These are phyloP conservation scores for Aspergillus nomiae DNA, from an alignment of 2,329 filamentous ascomycete species.

Conservation along the genomic window DNA sequence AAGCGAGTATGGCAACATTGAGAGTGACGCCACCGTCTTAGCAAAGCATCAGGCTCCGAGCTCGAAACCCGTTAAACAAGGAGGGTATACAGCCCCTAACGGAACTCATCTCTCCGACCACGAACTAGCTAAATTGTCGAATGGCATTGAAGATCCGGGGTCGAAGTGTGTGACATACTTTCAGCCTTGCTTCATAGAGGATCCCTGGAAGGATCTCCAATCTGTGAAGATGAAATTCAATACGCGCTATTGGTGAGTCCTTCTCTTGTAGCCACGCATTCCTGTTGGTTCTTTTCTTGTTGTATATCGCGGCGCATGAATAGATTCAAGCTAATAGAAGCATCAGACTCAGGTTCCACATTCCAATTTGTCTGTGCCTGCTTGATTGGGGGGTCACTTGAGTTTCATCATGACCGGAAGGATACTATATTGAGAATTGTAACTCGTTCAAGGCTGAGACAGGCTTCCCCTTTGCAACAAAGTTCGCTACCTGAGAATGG, in stretches of 20 bases:
- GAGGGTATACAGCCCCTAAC: constrained; percentile 26
- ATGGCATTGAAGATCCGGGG: constrained; percentile 16
- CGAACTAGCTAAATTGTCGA: constrained; percentile 18
- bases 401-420: neutral
- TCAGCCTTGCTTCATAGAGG: constrained; percentile 20
- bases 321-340: neutral
- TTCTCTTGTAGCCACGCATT: neutral
- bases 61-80: constrained; percentile 10
- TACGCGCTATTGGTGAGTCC: constrained; percentile 10
- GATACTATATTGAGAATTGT: neutral
- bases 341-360: neutral
- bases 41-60: constrained; percentile 6
- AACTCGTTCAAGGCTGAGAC: too few species aligned
- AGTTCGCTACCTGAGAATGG: neutral
- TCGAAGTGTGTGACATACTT: constrained; percentile 17
- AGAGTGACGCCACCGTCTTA: neutral
- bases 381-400: neutral
- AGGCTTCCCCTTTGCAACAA: neutral
- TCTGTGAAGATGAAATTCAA: constrained; percentile 7
- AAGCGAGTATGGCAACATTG: constrained; percentile 4
- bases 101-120: constrained; percentile 20
- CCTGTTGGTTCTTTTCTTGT: neutral
- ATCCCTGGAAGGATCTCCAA: constrained; percentile 23
- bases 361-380: neutral
- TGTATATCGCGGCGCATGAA: neutral